phyloP scores from a whole-genome alignment of 2,329 filamentous ascomycete species.

The Hymenoscyphus salicellus region DNA sequence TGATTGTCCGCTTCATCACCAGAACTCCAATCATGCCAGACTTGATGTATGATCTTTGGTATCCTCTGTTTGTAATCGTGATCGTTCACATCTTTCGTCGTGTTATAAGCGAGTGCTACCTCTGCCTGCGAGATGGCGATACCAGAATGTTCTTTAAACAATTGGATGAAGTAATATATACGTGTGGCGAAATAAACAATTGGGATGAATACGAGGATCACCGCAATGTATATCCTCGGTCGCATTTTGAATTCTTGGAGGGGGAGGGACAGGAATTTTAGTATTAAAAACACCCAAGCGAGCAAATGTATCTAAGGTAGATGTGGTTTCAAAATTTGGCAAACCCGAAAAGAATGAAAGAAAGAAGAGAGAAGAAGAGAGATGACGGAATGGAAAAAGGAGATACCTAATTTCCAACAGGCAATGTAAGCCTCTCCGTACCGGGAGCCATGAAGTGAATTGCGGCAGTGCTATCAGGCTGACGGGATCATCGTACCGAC shows the following conservation, averaged over 20 bases:
- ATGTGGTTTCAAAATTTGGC: neutral
- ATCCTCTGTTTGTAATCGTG: conserved; percentile 57
- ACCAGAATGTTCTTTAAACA: conserved; percentile 22
- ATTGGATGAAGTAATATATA: conserved; percentile 12
- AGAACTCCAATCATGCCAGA: conserved; percentile 48
- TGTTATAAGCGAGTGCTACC: conserved; percentile 8
- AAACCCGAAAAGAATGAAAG: neutral
- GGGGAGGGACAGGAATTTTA: neutral
- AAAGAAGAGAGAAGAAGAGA: neutral
- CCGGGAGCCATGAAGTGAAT: neutral
- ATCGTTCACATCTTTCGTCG: conserved; percentile 5
- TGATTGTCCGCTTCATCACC: conserved; percentile 54
- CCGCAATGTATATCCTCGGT: neutral
- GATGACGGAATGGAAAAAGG: neutral
- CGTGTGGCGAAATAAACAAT: conserved; percentile 3
- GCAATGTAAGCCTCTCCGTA: neutral
- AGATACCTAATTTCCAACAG: neutral
- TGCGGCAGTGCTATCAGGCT: neutral
- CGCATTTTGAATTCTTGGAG: neutral
- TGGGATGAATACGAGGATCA: neutral
- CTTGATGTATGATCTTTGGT: conserved; percentile 71
- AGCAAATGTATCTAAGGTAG: no score
- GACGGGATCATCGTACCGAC: neutral
- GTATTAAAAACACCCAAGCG: neutral
- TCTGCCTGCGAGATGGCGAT: conserved; percentile 17